These are phyloP conservation scores for Lasiodiplodia theobromae DNA, from an alignment of 2,329 filamentous ascomycete genomes.

Conservation along the genomic window DNA sequence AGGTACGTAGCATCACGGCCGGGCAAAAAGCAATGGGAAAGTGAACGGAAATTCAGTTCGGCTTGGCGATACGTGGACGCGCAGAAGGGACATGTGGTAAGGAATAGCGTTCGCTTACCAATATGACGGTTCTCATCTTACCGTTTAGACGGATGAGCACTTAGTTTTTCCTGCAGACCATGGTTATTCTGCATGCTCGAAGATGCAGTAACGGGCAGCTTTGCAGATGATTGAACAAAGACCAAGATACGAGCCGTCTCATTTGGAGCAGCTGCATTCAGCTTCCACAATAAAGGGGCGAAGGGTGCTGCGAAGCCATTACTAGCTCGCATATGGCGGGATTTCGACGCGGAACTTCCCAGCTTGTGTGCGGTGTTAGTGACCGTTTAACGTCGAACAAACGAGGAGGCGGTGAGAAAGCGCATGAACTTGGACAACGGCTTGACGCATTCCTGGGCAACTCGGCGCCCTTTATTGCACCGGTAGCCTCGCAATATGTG, in stretches of 20 bases:
- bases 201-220: neutral
- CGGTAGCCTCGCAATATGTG: slow-evolving; percentile 11
- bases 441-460: slow-evolving; percentile 20
- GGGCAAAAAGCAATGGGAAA: neutral
- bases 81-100: slow-evolving; percentile 5
- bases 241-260: slow-evolving; percentile 18
- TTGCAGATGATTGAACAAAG: neutral
- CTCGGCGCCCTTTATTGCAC: slow-evolving; percentile 13
- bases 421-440: slow-evolving; percentile 16
- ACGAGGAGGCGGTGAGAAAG: slow-evolving; percentile 19
- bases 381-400: slow-evolving; percentile 20
- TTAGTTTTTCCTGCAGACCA: neutral
- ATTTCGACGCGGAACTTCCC: slow-evolving; percentile 9
- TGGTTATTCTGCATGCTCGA: neutral
- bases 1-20: slow-evolving; percentile 10
- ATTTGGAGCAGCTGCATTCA: neutral
- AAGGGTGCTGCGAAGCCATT: neutral
- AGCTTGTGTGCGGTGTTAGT: slow-evolving; percentile 15
- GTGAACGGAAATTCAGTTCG: neutral
- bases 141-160: neutral
- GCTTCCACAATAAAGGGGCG: slow-evolving; percentile 9
- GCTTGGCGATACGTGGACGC: slow-evolving; percentile 1
- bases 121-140: neutral
- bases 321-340: slow-evolving; percentile 9
- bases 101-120: slow-evolving; percentile 18